A percentile compares a stretch with the other conserved stretches of the same genome.
Conservation (phyloP, 108 stramenopile species). For the Licmophora abbreviata region DNA sequence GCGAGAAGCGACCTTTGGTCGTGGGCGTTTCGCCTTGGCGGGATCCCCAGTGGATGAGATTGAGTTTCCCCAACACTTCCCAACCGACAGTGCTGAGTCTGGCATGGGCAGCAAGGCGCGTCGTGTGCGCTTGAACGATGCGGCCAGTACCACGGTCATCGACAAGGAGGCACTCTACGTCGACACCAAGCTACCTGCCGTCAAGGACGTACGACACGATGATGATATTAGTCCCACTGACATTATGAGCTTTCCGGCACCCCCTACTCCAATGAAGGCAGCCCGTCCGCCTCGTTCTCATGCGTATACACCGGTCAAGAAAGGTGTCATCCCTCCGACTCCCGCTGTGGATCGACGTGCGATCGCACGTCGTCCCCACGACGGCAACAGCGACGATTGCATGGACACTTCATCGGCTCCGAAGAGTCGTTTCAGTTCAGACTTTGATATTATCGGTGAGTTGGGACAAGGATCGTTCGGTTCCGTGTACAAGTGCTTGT, state of each 20-base stretch:
- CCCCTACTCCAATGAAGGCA: constrained; percentile 7
- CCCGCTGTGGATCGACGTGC: constrained; percentile 18
- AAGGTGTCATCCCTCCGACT: constrained; percentile 18
- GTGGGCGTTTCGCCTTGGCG: constrained; percentile 26
- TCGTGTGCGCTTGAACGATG: constrained; percentile 25
- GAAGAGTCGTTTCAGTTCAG: constrained; percentile 42
- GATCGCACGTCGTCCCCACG: constrained; percentile 1
- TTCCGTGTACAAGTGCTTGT: constrained; percentile 66
- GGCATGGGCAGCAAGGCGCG: constrained; percentile 37
- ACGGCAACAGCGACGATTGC: constrained; percentile 6
- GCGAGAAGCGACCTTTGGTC: too few relatives aligned
- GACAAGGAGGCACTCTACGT: constrained; percentile 9
- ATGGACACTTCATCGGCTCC: neutral
- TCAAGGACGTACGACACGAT: neutral
- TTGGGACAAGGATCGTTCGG: constrained; percentile 79
- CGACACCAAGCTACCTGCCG: neutral
- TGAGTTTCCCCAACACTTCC: constrained; percentile 4
- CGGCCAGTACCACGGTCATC: constrained; percentile 17
- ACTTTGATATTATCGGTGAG: constrained; percentile 70
- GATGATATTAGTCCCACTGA: constrained; percentile 49
- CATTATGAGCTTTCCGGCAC: constrained; percentile 35
- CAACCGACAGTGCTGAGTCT: too few relatives aligned
- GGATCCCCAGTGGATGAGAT: constrained; percentile 33
- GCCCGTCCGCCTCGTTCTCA: constrained; percentile 14
- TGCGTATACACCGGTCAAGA: constrained; percentile 18